Evolutionary conservation across 1,284 basidiomycete species (phyloP).

Genomic region (Irpex sp.): DNA sequence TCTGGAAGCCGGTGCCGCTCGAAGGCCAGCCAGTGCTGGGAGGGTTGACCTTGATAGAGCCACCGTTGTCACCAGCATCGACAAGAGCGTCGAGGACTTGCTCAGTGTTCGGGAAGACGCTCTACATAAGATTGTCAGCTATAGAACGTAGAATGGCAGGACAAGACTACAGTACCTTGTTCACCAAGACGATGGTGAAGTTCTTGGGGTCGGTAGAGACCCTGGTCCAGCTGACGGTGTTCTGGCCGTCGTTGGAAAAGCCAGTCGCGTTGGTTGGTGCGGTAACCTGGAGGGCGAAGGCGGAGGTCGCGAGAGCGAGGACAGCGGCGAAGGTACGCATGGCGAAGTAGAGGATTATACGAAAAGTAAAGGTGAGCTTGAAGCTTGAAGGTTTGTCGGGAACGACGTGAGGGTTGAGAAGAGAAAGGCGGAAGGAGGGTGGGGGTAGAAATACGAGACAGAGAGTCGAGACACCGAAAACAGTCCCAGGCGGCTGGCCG

Average conservation of each 20-base stretch:
- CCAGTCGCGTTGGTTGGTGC: slow-evolving; percentile 43
- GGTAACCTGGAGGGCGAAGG: slow-evolving; percentile 58
- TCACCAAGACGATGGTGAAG: slow-evolving; percentile 68
- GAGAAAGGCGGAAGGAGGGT: slow-evolving; percentile 8
- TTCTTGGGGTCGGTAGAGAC: slow-evolving; percentile 61
- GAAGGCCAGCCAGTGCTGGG: slow-evolving; percentile 57
- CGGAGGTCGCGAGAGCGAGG: slow-evolving; percentile 51
- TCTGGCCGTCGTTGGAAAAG: slow-evolving; percentile 59
- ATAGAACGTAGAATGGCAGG: neutral
- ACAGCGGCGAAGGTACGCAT: slow-evolving; percentile 49
- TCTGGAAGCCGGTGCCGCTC: slow-evolving; percentile 50
- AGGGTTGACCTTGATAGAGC: slow-evolving; percentile 36
- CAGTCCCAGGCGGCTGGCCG: neutral
- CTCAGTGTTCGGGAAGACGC: slow-evolving; percentile 23
- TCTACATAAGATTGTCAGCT: slow-evolving; percentile 23
- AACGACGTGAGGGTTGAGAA: slow-evolving; percentile 2
- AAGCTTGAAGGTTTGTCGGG: neutral
- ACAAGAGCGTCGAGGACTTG: slow-evolving; percentile 51
- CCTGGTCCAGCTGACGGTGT: slow-evolving; percentile 59
- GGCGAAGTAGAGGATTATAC: slow-evolving; percentile 14
- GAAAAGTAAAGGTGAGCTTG: slow-evolving; percentile 5
- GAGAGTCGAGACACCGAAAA: slow-evolving; percentile 8
- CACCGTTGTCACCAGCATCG: slow-evolving; percentile 32
- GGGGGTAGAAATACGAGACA: slow-evolving; percentile 10
- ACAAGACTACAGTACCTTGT: slow-evolving; percentile 33